These are phyloP conservation scores for Fraxinus quadrangulata DNA, from an alignment of 257 asterid species.

Conservation along the genomic window DNA sequence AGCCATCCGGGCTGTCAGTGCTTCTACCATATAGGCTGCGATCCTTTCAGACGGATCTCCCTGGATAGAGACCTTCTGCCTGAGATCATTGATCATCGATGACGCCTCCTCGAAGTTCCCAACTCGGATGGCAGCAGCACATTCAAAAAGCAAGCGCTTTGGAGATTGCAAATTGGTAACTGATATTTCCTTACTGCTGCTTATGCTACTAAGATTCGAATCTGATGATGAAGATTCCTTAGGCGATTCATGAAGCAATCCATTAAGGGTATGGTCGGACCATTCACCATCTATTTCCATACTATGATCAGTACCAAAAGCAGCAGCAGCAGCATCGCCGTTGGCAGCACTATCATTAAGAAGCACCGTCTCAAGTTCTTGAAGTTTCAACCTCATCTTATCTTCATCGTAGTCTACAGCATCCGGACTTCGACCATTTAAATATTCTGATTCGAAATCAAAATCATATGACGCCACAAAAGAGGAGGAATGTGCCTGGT, in stretches of 20 bases:
- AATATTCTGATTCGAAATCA: conserved; percentile 41
- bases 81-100: conserved; percentile 56
- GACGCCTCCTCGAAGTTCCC: conserved; percentile 57
- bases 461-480: conserved; percentile 29
- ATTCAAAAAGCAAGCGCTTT: conserved; percentile 67
- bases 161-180: conserved; percentile 40
- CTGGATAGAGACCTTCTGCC: conserved; percentile 75
- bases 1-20: conserved; percentile 83
- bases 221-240: conserved; percentile 68
- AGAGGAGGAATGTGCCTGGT: conserved; percentile 34
- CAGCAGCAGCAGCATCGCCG: conserved; percentile 23
- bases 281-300: conserved; percentile 60
- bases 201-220: conserved; percentile 54
- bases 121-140: conserved; percentile 69
- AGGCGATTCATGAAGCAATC: conserved; percentile 58
- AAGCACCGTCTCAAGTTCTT: conserved; percentile 86
- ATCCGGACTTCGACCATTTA: conserved; percentile 43
- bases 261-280: conserved; percentile 32
- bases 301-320: conserved; percentile 21
- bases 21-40: conserved; percentile 97
- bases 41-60: conserved; percentile 86
- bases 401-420: conserved; percentile 52
- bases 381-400: conserved; percentile 63
- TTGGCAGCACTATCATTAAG: conserved; percentile 46
- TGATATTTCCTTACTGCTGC: conserved; percentile 45